Percentiles rank a stretch among this genome's conserved stretches.
These are phyloP conservation scores for Aureobasidium sp. DNA, from an alignment of 2,329 filamentous ascomycete species.

Conservation along the genomic window DNA sequence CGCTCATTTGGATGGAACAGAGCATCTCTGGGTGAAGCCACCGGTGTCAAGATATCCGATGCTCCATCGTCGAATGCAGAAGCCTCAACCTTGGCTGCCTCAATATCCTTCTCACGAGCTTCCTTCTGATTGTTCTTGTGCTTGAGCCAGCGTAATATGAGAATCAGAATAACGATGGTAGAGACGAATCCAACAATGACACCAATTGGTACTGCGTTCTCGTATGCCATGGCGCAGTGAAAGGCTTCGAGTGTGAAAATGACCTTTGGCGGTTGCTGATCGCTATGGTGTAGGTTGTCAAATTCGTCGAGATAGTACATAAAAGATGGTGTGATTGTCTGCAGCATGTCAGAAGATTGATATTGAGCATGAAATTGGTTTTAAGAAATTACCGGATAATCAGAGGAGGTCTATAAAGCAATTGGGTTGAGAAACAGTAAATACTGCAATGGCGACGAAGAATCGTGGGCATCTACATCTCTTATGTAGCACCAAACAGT, in stretches of 20 bases:
- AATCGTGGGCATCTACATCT: background rate
- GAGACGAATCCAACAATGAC: background rate
- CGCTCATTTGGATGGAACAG: background rate
- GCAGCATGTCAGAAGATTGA: background rate
- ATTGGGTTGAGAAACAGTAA: background rate
- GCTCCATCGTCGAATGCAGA: background rate
- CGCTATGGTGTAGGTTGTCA: background rate
- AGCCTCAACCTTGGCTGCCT: background rate
- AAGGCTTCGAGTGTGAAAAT: background rate
- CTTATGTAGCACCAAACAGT: background rate
- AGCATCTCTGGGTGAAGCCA: background rate
- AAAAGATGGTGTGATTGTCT: background rate
- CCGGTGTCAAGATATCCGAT: background rate
- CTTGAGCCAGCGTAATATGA: constrained; percentile 1
- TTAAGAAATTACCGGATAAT: background rate
- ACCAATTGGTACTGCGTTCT: background rate
- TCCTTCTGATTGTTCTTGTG: background rate
- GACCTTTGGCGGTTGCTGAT: background rate
- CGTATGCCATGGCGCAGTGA: constrained; percentile 3
- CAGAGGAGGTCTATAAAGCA: background rate
- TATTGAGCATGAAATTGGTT: background rate
- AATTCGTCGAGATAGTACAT: background rate
- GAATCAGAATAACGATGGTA: background rate
- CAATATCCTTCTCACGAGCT: background rate
- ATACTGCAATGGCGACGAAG: background rate